Percentiles rank a stretch among this genome's conserved stretches.
These are phyloP conservation scores for Parasarocladium wereldwijsianum DNA, from an alignment of 2,329 filamentous ascomycete species.

Conservation along the genomic window DNA sequence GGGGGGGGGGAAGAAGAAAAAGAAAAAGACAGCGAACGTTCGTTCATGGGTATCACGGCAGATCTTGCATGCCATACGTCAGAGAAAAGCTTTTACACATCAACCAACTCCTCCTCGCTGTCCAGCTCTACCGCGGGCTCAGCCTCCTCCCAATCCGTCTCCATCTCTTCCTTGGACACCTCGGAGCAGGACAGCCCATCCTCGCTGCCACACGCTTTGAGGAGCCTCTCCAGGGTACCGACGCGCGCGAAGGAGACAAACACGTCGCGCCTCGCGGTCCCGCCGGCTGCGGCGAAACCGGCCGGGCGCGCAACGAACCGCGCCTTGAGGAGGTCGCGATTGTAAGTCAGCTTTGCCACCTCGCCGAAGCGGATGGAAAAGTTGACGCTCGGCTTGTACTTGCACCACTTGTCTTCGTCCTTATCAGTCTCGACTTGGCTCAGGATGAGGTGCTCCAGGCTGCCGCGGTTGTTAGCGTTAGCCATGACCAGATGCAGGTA, in stretches of 20 bases:
- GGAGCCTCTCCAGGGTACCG: conserved; percentile 36
- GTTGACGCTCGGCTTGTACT: conserved; percentile 33
- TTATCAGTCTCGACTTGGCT: conserved; percentile 10
- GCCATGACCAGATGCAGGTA: conserved; percentile 23
- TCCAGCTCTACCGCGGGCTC: not conserved
- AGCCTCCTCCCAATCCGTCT: conserved; percentile 2
- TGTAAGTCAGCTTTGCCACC: conserved; percentile 29
- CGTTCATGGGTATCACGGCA: not conserved
- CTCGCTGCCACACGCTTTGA: conserved; percentile 33
- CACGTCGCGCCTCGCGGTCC: conserved; percentile 22
- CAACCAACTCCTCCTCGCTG: conserved; percentile 1
- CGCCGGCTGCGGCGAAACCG: conserved; percentile 5
- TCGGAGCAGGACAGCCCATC: not conserved
- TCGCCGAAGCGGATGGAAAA: conserved; percentile 34
- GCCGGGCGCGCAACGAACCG: too few species aligned
- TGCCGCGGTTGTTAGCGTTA: not conserved
- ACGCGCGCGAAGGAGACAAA: conserved; percentile 37
- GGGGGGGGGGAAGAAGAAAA: not conserved
- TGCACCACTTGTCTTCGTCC: conserved; percentile 31
- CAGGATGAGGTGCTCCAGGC: conserved; percentile 1
- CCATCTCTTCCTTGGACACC: conserved; percentile 3
- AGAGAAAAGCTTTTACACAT: too few species aligned
- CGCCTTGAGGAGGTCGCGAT: conserved; percentile 19
- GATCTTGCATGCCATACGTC: too few species aligned
- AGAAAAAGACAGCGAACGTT: not conserved